These are phyloP conservation scores for Agrocybe praecox DNA, from an alignment of 768 basidiomycete genomes.

Conservation along the genomic window DNA sequence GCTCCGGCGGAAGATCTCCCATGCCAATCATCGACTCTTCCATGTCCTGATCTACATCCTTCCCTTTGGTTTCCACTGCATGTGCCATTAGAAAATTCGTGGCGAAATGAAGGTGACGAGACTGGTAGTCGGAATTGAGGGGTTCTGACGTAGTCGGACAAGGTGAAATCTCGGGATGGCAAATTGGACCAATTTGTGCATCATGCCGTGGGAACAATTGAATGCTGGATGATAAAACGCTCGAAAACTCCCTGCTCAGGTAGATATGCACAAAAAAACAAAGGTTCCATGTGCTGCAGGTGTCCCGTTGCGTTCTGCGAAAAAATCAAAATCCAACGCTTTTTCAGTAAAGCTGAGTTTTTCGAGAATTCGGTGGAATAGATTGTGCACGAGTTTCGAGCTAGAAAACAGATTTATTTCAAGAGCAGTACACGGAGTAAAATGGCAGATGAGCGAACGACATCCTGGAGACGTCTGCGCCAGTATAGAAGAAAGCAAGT, in stretches of 20 bases:
- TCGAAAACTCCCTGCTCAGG: too few species aligned
- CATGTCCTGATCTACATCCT: not conserved
- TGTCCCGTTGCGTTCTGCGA: too few species aligned
- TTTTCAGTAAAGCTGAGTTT: too few species aligned
- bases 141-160: not conserved
- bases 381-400: not conserved
- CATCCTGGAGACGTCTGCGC: not conserved
- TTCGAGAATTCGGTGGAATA: not conserved
- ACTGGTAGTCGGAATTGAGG: not conserved
- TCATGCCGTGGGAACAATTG: not conserved
- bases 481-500: not conserved
- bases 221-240: not conserved
- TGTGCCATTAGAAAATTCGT: too few species aligned
- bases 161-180: too few species aligned
- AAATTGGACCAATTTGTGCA: not conserved
- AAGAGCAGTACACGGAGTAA: not conserved
- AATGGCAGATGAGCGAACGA: not conserved
- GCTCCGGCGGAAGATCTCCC: slow-evolving; percentile 53
- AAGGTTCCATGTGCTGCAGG: too few species aligned
- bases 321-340: too few species aligned
- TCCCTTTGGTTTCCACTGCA: not conserved
- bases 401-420: not conserved
- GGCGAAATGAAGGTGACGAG: not conserved
- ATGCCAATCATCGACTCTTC: slow-evolving; percentile 18
- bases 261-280: too few species aligned